Evolutionary conservation across 1,139 yeast species (phyloP).

Genomic region (Yamadazyma spencermartinsiae): DNA sequence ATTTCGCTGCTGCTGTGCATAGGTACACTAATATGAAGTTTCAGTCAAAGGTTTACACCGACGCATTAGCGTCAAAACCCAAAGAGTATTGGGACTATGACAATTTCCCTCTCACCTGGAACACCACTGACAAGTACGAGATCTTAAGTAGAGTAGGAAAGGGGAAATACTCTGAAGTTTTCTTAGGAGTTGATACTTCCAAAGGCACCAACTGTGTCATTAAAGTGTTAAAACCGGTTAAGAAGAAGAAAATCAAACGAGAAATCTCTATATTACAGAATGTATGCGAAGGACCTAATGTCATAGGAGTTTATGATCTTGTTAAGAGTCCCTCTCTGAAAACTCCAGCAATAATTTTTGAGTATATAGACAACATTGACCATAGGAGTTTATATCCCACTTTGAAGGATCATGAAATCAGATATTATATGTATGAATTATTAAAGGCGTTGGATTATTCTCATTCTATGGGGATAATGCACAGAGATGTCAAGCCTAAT

Average conservation of each 20-base stretch:
- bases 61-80: slow-evolving; percentile 41
- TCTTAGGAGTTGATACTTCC: slow-evolving; percentile 34
- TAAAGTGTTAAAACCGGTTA: slow-evolving; percentile 93
- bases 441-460: slow-evolving; percentile 87
- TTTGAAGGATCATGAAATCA: slow-evolving; percentile 75
- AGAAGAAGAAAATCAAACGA: slow-evolving; percentile 90
- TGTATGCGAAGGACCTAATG: slow-evolving; percentile 81
- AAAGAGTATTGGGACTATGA: slow-evolving; percentile 49
- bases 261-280: slow-evolving; percentile 91
- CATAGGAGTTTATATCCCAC: slow-evolving; percentile 87
- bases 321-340: slow-evolving; percentile 89
- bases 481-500: slow-evolving; percentile 96
- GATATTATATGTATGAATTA: slow-evolving; percentile 85
- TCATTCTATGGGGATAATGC: slow-evolving; percentile 97
- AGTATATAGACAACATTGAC: slow-evolving; percentile 84
- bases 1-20: too few species aligned
- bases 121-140: slow-evolving; percentile 45
- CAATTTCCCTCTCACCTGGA: slow-evolving; percentile 44
- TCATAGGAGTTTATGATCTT: slow-evolving; percentile 75
- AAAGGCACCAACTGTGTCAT: slow-evolving; percentile 61
- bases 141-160: slow-evolving; percentile 44
- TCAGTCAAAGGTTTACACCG: slow-evolving; percentile 27
- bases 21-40: slow-evolving; percentile 6
- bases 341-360: slow-evolving; percentile 91
- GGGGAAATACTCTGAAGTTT: slow-evolving; percentile 51